Evolutionary conservation across 2,329 filamentous ascomycete species (phyloP).

Genomic region (Balansia obtecta): DNA sequence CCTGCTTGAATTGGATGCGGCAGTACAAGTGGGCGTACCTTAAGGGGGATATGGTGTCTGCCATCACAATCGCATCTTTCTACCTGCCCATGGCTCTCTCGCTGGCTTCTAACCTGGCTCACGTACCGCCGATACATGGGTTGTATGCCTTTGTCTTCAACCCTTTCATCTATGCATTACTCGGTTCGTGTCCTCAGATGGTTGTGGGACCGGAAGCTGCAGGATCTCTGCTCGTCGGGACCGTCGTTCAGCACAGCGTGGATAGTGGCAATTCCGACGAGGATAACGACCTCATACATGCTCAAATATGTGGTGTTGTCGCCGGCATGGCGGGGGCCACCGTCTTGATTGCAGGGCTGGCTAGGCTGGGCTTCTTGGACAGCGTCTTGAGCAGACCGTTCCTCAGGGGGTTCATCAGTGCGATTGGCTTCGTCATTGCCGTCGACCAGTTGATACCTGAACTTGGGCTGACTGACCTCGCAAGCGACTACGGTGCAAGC

Average conservation of each 20-base stretch:
- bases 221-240: conserved; percentile 79
- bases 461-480: conserved; percentile 59
- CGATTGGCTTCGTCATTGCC: conserved; percentile 90
- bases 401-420: conserved; percentile 88
- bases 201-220: conserved; percentile 91
- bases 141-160: conserved; percentile 92
- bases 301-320: conserved; percentile 75
- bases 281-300: conserved; percentile 55
- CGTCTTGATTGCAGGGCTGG: conserved; percentile 76
- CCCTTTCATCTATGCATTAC: conserved; percentile 77
- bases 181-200: conserved; percentile 88
- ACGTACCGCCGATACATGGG: conserved; percentile 86
- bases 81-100: conserved; percentile 97
- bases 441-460: conserved; percentile 92
- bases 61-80: conserved; percentile 94
- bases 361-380: conserved; percentile 81
- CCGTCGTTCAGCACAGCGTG: conserved; percentile 68
- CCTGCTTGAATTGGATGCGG: conserved; percentile 77
- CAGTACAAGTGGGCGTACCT: conserved; percentile 78
- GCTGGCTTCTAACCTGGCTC: conserved; percentile 80
- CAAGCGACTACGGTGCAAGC: conserved; percentile 50
- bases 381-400: conserved; percentile 90
- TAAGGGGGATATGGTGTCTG: conserved; percentile 75
- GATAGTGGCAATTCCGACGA: conserved; percentile 53
- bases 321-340: conserved; percentile 79